phyloP scores from a whole-genome alignment of 108 stramenopile genomes.

The Schizochytrium sp. region DNA sequence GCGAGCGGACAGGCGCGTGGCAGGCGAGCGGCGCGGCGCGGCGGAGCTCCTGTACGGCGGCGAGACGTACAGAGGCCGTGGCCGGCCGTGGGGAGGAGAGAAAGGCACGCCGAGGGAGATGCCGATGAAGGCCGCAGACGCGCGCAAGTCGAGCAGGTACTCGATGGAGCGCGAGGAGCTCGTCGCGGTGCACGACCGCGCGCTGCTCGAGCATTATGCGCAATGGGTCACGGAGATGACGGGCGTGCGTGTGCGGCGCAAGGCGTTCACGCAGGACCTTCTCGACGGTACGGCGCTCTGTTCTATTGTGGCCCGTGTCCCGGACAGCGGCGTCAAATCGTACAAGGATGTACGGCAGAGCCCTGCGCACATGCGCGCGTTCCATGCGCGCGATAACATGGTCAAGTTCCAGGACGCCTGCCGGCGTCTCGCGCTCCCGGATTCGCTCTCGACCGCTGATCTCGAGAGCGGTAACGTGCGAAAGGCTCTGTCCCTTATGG shows the following conservation, averaged over 20 bases:
- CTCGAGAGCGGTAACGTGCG: neutral
- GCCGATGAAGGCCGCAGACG: too few relatives aligned
- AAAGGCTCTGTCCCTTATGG: neutral
- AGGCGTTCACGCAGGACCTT: neutral
- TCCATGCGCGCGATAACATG: slow-evolving; percentile 8
- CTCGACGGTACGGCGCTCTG: neutral
- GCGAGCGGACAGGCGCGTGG: too few relatives aligned
- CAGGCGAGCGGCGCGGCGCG: too few relatives aligned
- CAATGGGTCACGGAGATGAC: slow-evolving; percentile 6
- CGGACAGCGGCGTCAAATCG: slow-evolving; percentile 1
- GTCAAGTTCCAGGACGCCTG: slow-evolving; percentile 16
- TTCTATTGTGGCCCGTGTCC: neutral
- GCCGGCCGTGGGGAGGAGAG: too few relatives aligned
- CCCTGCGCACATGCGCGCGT: neutral
- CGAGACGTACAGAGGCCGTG: too few relatives aligned
- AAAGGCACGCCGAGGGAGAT: too few relatives aligned
- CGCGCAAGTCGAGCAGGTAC: neutral
- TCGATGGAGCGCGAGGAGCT: neutral
- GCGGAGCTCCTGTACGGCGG: too few relatives aligned
- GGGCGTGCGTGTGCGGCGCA: neutral
- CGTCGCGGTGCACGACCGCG: neutral
- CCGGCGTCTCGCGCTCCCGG: neutral
- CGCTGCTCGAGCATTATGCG: slow-evolving; percentile 7
- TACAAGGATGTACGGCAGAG: neutral
- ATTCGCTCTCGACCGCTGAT: neutral